These are phyloP conservation scores for Heteromeles arbutifolia DNA, from an alignment of 306 rosid species.

Conservation along the genomic window DNA sequence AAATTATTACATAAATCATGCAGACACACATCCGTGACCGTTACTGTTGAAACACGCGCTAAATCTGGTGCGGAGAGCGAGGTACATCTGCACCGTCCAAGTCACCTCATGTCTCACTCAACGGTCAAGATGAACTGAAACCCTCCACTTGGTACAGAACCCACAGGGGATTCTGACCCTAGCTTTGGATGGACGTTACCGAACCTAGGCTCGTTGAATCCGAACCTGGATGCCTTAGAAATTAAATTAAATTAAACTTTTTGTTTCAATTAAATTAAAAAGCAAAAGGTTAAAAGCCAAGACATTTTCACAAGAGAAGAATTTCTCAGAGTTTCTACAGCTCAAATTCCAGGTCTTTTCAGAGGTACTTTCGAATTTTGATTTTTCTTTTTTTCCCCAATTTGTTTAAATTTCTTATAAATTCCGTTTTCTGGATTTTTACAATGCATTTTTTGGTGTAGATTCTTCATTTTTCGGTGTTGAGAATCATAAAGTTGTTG, in stretches of 20 bases:
- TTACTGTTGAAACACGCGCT: background rate
- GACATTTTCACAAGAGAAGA: background rate
- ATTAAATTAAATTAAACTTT: background rate
- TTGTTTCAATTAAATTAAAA: background rate
- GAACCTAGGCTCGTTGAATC: background rate
- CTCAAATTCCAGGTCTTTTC: constrained; percentile 1
- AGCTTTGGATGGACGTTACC: constrained; percentile 17
- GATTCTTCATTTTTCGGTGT: background rate
- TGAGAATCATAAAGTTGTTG: background rate
- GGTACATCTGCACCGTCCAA: background rate
- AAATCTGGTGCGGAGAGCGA: background rate
- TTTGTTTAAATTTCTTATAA: background rate
- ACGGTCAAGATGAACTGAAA: background rate
- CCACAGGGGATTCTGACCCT: background rate
- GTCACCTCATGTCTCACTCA: background rate
- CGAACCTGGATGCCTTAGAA: background rate
- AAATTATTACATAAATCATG: no score
- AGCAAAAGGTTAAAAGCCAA: background rate
- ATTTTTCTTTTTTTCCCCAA: background rate
- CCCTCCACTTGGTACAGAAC: background rate
- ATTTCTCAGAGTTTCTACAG: background rate
- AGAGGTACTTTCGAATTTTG: background rate
- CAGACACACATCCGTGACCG: background rate
- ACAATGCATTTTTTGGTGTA: background rate
- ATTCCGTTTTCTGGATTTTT: background rate